Percentiles rank a stretch among this genome's conserved stretches.
Evolutionary conservation across 352 stramenopile species (phyloP).

Genomic region (Phytophthora pseudosyringae): DNA sequence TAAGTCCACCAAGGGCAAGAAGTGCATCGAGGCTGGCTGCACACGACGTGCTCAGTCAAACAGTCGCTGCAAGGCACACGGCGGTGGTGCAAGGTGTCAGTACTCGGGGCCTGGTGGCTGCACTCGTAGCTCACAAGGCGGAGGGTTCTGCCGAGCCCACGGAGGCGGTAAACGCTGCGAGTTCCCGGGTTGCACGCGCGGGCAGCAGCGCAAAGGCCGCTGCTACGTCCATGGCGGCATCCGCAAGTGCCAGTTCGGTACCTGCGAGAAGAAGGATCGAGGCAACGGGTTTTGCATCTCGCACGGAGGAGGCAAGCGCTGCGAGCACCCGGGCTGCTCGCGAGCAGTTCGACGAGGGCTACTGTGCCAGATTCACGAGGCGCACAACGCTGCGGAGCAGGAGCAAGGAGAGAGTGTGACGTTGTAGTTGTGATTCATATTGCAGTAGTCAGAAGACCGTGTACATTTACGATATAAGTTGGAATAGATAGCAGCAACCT

Average conservation of each 20-base stretch:
- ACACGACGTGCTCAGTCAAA: conserved; percentile 81
- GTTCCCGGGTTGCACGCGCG: conserved; percentile 69
- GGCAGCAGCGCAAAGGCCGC: conserved; percentile 82
- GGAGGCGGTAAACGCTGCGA: conserved; percentile 86
- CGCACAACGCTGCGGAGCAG: conserved; percentile 11
- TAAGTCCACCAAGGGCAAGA: conserved; percentile 69
- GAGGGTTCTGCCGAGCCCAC: conserved; percentile 80
- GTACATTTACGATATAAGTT: conserved; percentile 30
- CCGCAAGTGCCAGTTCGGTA: conserved; percentile 73
- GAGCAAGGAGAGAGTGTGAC: conserved; percentile 13
- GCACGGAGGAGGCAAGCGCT: conserved; percentile 75
- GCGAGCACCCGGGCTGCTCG: conserved; percentile 51
- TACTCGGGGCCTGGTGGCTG: conserved; percentile 68
- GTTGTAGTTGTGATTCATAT: conserved; percentile 27
- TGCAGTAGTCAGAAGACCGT: conserved; percentile 26
- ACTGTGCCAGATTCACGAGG: conserved; percentile 66
- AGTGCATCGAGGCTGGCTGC: conserved; percentile 68
- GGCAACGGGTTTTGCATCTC: conserved; percentile 83
- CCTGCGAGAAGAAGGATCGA: conserved; percentile 88
- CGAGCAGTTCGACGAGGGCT: conserved; percentile 63
- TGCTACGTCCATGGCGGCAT: conserved; percentile 89
- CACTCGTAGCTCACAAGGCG: conserved; percentile 73
- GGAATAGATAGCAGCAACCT: conserved; percentile 22
- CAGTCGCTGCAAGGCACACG: conserved; percentile 82
- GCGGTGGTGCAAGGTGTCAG: conserved; percentile 75